phyloP scores from a whole-genome alignment of 345 rosid species.

The Boechera divaricarpa region DNA sequence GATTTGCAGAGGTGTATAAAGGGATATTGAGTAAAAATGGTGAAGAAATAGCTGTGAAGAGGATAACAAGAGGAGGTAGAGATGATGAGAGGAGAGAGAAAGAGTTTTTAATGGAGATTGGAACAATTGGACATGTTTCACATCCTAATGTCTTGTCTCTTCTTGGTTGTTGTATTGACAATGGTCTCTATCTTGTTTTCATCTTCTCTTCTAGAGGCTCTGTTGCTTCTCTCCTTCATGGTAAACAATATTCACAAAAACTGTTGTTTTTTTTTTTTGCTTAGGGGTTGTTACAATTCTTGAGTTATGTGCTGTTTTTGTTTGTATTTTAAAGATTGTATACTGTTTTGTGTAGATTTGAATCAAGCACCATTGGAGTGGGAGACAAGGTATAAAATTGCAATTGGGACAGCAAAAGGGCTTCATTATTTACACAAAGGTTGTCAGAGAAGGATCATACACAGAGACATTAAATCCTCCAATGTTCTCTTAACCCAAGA shows the following conservation, averaged over 20 bases:
- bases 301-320: neutral
- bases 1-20: slow-evolving; percentile 90
- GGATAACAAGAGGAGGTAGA: slow-evolving; percentile 65
- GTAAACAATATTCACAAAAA: slow-evolving; percentile 42
- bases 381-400: slow-evolving; percentile 80
- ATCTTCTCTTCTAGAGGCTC: slow-evolving; percentile 88
- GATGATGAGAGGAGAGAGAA: slow-evolving; percentile 92
- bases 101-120: slow-evolving; percentile 91
- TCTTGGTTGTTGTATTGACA: slow-evolving; percentile 87
- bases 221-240: slow-evolving; percentile 91
- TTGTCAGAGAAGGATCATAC: slow-evolving; percentile 91
- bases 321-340: neutral
- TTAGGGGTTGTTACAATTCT: neutral
- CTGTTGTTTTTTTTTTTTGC: too few relatives aligned
- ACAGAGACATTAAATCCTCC: slow-evolving; percentile 94
- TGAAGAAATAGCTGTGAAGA: slow-evolving; percentile 85
- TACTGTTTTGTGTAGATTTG: slow-evolving; percentile 50
- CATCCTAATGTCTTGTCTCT: slow-evolving; percentile 83
- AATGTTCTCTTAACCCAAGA: slow-evolving; percentile 80
- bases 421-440: slow-evolving; percentile 89
- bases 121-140: slow-evolving; percentile 87
- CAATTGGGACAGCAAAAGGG: slow-evolving; percentile 84
- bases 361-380: slow-evolving; percentile 62
- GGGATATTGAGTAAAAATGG: slow-evolving; percentile 55
- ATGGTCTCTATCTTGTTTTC: slow-evolving; percentile 88